phyloP scores from a whole-genome alignment of 1,284 basidiomycete species.

The Microbotryum intermedium region DNA sequence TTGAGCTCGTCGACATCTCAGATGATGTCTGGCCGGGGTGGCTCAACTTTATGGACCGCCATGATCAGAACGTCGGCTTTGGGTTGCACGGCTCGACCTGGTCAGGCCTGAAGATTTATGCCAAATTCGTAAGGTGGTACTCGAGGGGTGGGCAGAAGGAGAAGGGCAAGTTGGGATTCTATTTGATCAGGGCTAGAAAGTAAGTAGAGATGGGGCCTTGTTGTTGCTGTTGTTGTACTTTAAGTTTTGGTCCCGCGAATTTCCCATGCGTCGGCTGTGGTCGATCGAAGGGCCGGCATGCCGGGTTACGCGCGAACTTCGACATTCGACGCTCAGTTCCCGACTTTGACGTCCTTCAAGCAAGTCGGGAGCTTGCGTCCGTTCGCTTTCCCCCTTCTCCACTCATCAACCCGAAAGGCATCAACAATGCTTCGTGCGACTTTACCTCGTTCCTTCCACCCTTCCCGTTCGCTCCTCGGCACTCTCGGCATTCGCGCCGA shows the following conservation, averaged over 20 bases:
- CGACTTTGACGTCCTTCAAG: too few relatives aligned
- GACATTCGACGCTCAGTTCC: too few relatives aligned
- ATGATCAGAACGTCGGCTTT: not conserved
- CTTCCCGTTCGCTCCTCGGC: not conserved
- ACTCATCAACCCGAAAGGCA: too few relatives aligned
- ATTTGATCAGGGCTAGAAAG: conserved; percentile 10
- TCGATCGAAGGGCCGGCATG: too few relatives aligned
- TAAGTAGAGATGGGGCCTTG: too few relatives aligned
- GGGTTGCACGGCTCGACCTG: not conserved
- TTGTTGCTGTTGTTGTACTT: too few relatives aligned
- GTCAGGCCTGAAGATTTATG: conserved; percentile 7
- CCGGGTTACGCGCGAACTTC: too few relatives aligned
- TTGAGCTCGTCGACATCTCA: conserved; percentile 10
- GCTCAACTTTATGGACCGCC: not conserved
- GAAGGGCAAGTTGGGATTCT: conserved; percentile 1
- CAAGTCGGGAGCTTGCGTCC: too few relatives aligned
- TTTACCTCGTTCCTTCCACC: not conserved
- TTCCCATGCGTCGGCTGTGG: too few relatives aligned
- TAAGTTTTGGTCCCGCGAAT: too few relatives aligned
- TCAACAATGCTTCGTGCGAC: too few relatives aligned
- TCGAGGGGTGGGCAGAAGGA: not conserved
- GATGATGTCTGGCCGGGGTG: conserved; percentile 13
- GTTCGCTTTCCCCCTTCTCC: too few relatives aligned
- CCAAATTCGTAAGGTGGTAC: conserved; percentile 17
- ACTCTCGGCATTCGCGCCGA: conserved; percentile 61